Percentiles rank a stretch among this genome's conserved stretches.
Evolutionary conservation across 2,329 filamentous ascomycete species (phyloP).

Genomic region (Sphaerostilbella broomeana): DNA sequence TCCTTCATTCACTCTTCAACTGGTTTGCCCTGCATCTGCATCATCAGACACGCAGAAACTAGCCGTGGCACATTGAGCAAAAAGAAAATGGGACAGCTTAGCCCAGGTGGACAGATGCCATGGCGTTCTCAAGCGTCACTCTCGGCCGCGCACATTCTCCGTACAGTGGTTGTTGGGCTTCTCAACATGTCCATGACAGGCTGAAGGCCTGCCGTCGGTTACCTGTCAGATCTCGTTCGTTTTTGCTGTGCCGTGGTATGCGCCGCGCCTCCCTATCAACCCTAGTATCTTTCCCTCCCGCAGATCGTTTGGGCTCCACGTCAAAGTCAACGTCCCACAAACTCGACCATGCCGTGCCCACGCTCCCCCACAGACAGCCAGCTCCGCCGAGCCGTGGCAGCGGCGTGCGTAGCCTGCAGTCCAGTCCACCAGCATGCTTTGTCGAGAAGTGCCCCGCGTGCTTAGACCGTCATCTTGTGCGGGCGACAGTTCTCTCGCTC

Average conservation of each 20-base stretch:
- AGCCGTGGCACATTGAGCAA: slow-evolving; percentile 15
- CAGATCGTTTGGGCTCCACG: no score
- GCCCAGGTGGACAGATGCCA: slow-evolving; percentile 13
- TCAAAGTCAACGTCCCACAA: no score
- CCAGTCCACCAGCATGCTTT: no score
- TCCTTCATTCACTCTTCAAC: no score
- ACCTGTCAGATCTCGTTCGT: slow-evolving; percentile 17
- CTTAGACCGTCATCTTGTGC: no score
- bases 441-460: no score
- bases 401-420: no score
- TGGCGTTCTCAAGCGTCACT: neutral
- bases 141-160: slow-evolving; percentile 1
- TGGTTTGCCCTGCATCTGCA: slow-evolving; percentile 13
- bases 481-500: no score
- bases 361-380: neutral
- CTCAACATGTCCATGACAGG: slow-evolving; percentile 9
- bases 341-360: neutral
- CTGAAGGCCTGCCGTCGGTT: slow-evolving; percentile 4
- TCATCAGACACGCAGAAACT: slow-evolving; percentile 15
- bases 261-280: no score
- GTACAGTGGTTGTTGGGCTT: slow-evolving; percentile 8
- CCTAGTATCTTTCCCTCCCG: neutral
- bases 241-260: slow-evolving; percentile 10
- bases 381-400: neutral
- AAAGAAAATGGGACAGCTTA: slow-evolving; percentile 14